Evolutionary conservation across 2,329 filamentous ascomycete genomes (phyloP).

Genomic region (Pseudogymnoascus sp.): DNA sequence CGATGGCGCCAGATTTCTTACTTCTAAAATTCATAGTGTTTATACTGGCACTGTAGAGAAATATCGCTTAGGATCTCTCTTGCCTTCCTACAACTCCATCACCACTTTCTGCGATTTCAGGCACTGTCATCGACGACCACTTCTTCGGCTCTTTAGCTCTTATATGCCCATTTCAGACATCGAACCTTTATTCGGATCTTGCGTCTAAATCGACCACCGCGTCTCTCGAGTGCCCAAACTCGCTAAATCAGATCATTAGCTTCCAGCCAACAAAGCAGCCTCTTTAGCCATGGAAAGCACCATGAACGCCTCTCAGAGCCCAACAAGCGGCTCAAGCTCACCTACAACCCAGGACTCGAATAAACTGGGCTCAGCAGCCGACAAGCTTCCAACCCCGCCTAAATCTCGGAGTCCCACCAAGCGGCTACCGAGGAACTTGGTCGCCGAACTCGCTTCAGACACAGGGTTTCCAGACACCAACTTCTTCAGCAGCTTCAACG

Average conservation of each 20-base stretch:
- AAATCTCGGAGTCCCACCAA: neutral
- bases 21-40: neutral
- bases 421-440: neutral
- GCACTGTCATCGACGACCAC: neutral
- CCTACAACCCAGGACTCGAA: neutral
- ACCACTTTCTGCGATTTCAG: neutral
- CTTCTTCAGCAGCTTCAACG: neutral
- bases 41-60: neutral
- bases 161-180: too few species aligned
- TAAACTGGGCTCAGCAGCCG: neutral
- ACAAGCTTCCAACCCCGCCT: neutral
- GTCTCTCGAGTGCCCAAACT: too few species aligned
- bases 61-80: neutral
- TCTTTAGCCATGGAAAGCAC: neutral
- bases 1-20: too few species aligned
- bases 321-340: neutral
- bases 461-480: neutral
- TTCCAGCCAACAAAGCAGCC: too few species aligned
- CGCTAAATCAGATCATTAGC: too few species aligned
- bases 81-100: neutral
- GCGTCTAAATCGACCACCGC: too few species aligned
- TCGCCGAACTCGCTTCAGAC: neutral
- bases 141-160: too few species aligned
- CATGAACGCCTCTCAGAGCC: neutral
- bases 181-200: too few species aligned